Percentiles rank a stretch among this genome's conserved stretches.
Conservation (phyloP, 495 filamentous ascomycete species). For the Tricharina praecox region DNA sequence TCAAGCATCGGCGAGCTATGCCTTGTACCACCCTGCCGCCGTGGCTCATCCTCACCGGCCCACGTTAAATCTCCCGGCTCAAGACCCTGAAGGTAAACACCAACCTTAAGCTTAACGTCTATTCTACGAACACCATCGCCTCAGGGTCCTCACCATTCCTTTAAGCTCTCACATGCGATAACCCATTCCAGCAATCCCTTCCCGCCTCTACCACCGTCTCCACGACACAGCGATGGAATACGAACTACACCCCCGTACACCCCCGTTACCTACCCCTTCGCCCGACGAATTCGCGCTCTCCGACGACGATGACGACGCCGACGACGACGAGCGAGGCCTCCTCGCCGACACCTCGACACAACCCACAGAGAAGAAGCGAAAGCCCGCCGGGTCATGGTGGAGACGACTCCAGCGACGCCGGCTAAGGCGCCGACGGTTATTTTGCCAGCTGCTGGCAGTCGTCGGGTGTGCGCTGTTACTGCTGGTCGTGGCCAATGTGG, state of each 20-base stretch:
- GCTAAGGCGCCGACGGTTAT: neutral
- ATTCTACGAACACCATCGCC: too few relatives aligned
- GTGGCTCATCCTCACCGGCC: too few relatives aligned
- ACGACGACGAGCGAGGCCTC: neutral
- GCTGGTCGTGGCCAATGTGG: slow-evolving; percentile 32
- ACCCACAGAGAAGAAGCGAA: neutral
- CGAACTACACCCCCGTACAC: neutral
- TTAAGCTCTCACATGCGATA: too few relatives aligned
- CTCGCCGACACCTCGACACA: neutral
- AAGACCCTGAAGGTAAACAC: too few relatives aligned
- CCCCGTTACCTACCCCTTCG: neutral
- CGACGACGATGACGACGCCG: neutral
- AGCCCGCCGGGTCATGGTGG: neutral
- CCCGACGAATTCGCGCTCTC: neutral
- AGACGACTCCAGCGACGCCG: neutral
- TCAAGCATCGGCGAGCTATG: too few relatives aligned
- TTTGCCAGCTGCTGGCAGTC: neutral
- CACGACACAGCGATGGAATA: too few relatives aligned
- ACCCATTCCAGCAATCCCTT: too few relatives aligned
- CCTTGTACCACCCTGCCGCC: too few relatives aligned
- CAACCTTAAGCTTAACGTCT: too few relatives aligned
- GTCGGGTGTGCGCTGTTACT: slow-evolving; percentile 6
- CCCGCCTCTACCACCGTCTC: too few relatives aligned
- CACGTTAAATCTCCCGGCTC: too few relatives aligned
- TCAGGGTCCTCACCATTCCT: too few relatives aligned